Evolutionary conservation across 768 basidiomycete genomes (phyloP).

Genomic region (Lanmaoa rubissima): DNA sequence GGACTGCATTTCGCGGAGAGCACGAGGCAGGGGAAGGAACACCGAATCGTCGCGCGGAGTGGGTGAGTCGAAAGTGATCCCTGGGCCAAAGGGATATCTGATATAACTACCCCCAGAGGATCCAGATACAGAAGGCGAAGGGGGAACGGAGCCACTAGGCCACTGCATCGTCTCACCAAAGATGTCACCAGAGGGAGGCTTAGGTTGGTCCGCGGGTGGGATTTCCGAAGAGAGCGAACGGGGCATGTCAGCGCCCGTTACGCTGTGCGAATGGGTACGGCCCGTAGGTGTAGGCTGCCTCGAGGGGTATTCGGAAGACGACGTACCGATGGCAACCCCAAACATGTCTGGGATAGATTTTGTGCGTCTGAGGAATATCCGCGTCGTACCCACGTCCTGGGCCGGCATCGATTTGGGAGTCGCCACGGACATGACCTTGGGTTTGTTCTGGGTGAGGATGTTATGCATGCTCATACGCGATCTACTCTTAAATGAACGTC

Average conservation of each 20-base stretch:
- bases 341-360: constrained; percentile 68
- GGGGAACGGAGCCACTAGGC: constrained; percentile 35
- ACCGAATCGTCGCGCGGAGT: constrained; percentile 42
- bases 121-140: constrained; percentile 34
- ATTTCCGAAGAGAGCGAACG: constrained; percentile 33
- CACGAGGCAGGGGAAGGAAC: constrained; percentile 47
- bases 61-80: constrained; percentile 62
- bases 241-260: constrained; percentile 66
- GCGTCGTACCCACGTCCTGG: constrained; percentile 35
- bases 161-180: constrained; percentile 70
- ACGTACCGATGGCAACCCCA: constrained; percentile 21
- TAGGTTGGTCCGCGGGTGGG: constrained; percentile 27
- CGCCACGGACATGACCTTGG: constrained; percentile 39
- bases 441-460: constrained; percentile 49
- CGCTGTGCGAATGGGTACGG: constrained; percentile 75
- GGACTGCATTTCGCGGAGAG: constrained; percentile 81
- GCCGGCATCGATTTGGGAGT: constrained; percentile 25
- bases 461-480: constrained; percentile 71
- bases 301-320: constrained; percentile 33
- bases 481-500: constrained; percentile 44
- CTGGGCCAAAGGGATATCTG: constrained; percentile 60
- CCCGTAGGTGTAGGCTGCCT: constrained; percentile 39
- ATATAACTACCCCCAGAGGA: constrained; percentile 32
- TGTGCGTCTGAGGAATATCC: constrained; percentile 65
- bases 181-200: constrained; percentile 43